phyloP scores from a whole-genome alignment of 306 rosid species.

The Medicago arabica region DNA sequence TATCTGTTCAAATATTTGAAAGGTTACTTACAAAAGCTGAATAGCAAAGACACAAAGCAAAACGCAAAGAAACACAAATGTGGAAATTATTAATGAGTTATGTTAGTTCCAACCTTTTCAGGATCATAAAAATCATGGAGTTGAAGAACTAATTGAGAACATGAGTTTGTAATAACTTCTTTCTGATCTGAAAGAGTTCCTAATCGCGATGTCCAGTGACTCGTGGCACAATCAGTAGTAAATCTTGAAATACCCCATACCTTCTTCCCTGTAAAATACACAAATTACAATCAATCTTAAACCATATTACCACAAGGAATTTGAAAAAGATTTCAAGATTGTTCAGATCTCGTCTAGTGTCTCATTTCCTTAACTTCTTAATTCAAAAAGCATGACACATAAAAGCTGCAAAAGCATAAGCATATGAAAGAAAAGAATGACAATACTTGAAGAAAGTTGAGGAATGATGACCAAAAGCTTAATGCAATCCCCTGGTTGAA shows the following conservation, averaged over 20 bases:
- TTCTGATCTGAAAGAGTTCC: conserved; percentile 73
- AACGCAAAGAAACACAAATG: neutral
- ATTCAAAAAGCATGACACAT: neutral
- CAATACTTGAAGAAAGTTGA: conserved; percentile 63
- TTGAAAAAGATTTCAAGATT: neutral
- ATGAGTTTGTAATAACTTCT: conserved; percentile 77
- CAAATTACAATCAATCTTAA: conserved; percentile 32
- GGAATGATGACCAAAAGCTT: conserved; percentile 85
- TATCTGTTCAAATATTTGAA: conserved; percentile 56
- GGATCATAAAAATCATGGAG: conserved; percentile 84
- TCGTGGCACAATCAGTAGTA: conserved; percentile 67
- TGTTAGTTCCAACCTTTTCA: conserved; percentile 60
- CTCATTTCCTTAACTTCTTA: conserved; percentile 32
- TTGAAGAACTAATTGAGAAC: conserved; percentile 86
- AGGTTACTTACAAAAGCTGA: conserved; percentile 32
- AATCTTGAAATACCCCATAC: conserved; percentile 75
- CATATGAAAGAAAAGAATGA: conserved; percentile 28
- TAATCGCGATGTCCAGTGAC: conserved; percentile 57
- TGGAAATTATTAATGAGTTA: conserved; percentile 14
- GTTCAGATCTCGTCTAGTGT: conserved; percentile 38
- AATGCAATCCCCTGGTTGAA: conserved; percentile 90
- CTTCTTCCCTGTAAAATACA: conserved; percentile 66
- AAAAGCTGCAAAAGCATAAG: conserved; percentile 15
- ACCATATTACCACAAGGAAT: conserved; percentile 20
- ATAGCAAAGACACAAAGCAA: conserved; percentile 26